Percentiles rank a stretch among this genome's conserved stretches.
Conservation (phyloP, 345 rosid genomes). For the Arabis hirsuta region DNA sequence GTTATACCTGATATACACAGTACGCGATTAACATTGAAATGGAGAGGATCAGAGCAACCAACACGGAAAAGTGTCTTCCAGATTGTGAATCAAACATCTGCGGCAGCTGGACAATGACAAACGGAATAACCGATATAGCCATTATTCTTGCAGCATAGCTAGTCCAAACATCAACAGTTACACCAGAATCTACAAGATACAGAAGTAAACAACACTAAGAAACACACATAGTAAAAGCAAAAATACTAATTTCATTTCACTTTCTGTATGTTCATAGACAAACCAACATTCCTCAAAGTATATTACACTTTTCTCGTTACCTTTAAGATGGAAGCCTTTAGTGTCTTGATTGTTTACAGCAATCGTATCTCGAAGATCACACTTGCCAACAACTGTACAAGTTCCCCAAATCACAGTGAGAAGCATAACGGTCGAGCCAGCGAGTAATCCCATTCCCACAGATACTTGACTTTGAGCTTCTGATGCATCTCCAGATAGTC, state of each 20-base stretch:
- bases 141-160: conserved; percentile 83
- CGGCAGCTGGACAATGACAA: conserved; percentile 80
- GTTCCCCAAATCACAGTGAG: conserved; percentile 86
- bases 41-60: conserved; percentile 69
- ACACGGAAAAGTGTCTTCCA: conserved; percentile 69
- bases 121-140: conserved; percentile 82
- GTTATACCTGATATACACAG: conserved; percentile 86
- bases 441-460: conserved; percentile 90
- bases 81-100: conserved; percentile 70
- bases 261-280: background rate
- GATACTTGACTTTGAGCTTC: conserved; percentile 87
- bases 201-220: background rate
- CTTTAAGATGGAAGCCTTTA: conserved; percentile 56
- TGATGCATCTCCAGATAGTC: conserved; percentile 70
- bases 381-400: conserved; percentile 73
- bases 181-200: conserved; percentile 61
- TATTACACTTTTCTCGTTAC: conserved; percentile 39
- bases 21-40: conserved; percentile 65
- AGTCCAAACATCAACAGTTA: conserved; percentile 80
- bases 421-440: conserved; percentile 92
- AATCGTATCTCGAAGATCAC: conserved; percentile 59
- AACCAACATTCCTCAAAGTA: background rate
- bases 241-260: background rate
- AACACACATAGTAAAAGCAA: background rate
- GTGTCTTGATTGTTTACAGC: conserved; percentile 63